Conservation (phyloP, 805 yeast species). For the Cyberlindnera euphorbiiphila region DNA sequence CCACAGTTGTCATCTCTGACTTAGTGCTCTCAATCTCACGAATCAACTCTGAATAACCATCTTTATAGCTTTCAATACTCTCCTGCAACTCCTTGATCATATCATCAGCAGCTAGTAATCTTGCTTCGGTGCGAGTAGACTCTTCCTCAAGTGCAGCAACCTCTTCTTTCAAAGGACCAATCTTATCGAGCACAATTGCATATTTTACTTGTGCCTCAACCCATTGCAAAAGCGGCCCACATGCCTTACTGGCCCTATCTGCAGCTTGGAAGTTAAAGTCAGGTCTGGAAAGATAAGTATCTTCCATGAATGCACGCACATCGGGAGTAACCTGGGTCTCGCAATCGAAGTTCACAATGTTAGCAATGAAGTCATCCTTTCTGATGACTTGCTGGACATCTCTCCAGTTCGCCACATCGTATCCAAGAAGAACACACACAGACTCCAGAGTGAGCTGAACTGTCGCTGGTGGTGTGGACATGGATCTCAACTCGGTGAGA, state of each 20-base stretch:
- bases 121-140: slow-evolving; percentile 59
- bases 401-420: slow-evolving; percentile 64
- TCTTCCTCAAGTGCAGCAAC: slow-evolving; percentile 56
- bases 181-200: slow-evolving; percentile 60
- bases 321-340: slow-evolving; percentile 51
- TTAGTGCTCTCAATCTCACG: slow-evolving; percentile 76
- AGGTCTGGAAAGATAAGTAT: slow-evolving; percentile 53
- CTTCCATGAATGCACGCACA: slow-evolving; percentile 53
- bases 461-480: slow-evolving; percentile 87
- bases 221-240: slow-evolving; percentile 91
- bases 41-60: slow-evolving; percentile 66
- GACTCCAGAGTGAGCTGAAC: slow-evolving; percentile 84
- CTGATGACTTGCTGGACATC: slow-evolving; percentile 80
- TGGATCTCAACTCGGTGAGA: slow-evolving; percentile 80
- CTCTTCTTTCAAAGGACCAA: slow-evolving; percentile 72
- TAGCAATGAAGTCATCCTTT: slow-evolving; percentile 81
- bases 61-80: slow-evolving; percentile 65
- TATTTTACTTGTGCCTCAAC: slow-evolving; percentile 85
- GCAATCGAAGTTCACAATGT: slow-evolving; percentile 71
- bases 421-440: slow-evolving; percentile 80
- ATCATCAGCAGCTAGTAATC: slow-evolving; percentile 69
- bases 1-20: slow-evolving; percentile 61
- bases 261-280: slow-evolving; percentile 71
- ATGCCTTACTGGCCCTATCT: slow-evolving; percentile 87
- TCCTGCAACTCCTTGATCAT: slow-evolving; percentile 74